Base-by-base conservation (phyloP, 345 rosid genomes). In the Citrus mangshanensis region DNA sequence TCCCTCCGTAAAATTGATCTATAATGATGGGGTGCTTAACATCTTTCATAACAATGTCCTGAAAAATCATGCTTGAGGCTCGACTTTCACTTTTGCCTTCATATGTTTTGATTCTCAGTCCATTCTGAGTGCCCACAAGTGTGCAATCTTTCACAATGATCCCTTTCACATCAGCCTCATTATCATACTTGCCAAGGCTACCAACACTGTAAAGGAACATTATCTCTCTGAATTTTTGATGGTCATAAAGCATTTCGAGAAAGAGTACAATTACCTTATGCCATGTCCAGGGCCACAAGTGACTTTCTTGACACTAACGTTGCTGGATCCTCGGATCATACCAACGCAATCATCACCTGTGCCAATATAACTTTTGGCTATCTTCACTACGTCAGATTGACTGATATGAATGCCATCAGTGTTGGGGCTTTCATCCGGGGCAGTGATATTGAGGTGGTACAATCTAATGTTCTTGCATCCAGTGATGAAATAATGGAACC, bases 231-330 rank as follows among this genome's bases (percentile, higher is more conserved):
- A 54, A 54, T 54, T 54, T 6, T 18, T 18, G 0, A 18, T 18
- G 6, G 5, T 54, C 58, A 5, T 4, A 5, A 54, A 4, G 21
- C 22, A 18, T 16, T 54, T 54, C 5, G 51, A 46, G 51, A 13
- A 46, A 46, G 51, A 3, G 18, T 46, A 46, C 3, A n/a, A 24
- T 5, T 80, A 92, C 97, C 93, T 90, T 66, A 91, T 78, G 54
- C 95, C 98, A 68, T 94, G 97, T 37, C 98, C 98, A 0, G 97
- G 95, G 70, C 97, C 97, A 30, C 98, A 94, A 0, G 70, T 74
- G 9, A 92, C 86, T 67, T 81, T 85, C 40, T 81, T 82, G 56
- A 94, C 71, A 25, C 58, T 82, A 69, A 90, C 75, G 76, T 89
- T 81, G 21, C 76, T 85, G 80, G 82, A 77, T 21, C 98, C 95